Conservation (phyloP, 768 basidiomycete genomes). For the Clitopilus hobsonii region DNA sequence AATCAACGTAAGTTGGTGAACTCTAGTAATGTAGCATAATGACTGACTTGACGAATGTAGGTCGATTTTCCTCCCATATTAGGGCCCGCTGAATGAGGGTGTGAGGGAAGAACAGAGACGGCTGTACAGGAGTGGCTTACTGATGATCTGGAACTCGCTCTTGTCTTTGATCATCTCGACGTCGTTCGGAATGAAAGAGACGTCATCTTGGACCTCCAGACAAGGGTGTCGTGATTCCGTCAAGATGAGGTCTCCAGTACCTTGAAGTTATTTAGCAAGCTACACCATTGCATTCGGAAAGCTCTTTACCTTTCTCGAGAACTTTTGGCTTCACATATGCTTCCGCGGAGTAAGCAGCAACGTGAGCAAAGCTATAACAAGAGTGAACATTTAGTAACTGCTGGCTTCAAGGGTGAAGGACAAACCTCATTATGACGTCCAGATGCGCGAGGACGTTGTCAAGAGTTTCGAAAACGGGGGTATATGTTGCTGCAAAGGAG, state of each 20-base stretch:
- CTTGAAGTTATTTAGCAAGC: slow-evolving; percentile 29
- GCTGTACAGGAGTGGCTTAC: slow-evolving; percentile 30
- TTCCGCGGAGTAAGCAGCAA: slow-evolving; percentile 81
- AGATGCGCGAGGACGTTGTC: slow-evolving; percentile 84
- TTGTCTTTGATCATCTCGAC: slow-evolving; percentile 89
- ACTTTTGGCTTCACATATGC: slow-evolving; percentile 86
- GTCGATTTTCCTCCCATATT: slow-evolving; percentile 99
- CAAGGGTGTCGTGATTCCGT: slow-evolving; percentile 93
- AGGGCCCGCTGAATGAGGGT: slow-evolving; percentile 65
- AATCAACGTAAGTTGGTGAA: neutral
- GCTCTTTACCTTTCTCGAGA: slow-evolving; percentile 59
- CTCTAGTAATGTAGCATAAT: neutral
- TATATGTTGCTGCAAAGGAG: slow-evolving; percentile 73
- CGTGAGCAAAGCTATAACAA: slow-evolving; percentile 84
- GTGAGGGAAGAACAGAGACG: neutral
- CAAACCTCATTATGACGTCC: slow-evolving; percentile 86
- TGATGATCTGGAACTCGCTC: slow-evolving; percentile 95
- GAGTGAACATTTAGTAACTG: neutral
- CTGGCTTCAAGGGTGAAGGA: neutral
- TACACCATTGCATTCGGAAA: neutral
- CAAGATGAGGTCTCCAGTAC: slow-evolving; percentile 74
- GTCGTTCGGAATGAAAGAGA: slow-evolving; percentile 94
- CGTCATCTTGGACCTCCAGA: slow-evolving; percentile 92
- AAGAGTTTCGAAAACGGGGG: slow-evolving; percentile 78
- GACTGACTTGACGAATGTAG: slow-evolving; percentile 79